Evolutionary conservation across 176 grass and related monocot species (phyloP).

Genomic region (Ensete ventricosum): DNA sequence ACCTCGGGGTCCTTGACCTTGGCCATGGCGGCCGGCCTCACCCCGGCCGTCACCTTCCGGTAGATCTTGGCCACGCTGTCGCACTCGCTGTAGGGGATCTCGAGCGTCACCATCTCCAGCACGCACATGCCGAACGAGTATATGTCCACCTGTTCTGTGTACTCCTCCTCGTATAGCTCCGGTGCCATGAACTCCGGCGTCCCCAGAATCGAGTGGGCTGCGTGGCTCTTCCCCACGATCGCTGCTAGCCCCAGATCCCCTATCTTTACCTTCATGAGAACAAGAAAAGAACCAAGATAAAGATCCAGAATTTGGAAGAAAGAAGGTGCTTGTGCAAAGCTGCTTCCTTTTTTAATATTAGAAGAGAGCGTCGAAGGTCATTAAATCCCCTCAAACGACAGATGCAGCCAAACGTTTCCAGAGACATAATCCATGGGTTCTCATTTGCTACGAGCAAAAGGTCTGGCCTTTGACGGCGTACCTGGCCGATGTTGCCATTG

Average conservation of each 20-base stretch:
- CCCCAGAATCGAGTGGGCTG: slow-evolving; percentile 78
- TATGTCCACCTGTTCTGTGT: slow-evolving; percentile 93
- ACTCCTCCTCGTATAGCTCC: slow-evolving; percentile 85
- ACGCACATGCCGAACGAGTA: slow-evolving; percentile 97
- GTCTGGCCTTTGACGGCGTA: neutral
- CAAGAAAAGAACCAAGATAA: too few species aligned
- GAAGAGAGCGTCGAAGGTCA: too few species aligned
- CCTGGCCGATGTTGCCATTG: slow-evolving; percentile 96
- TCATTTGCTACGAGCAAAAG: too few species aligned
- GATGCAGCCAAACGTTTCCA: neutral
- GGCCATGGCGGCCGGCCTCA: slow-evolving; percentile 38
- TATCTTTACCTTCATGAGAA: slow-evolving; percentile 61
- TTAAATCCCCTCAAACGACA: neutral
- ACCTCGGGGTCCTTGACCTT: slow-evolving; percentile 60
- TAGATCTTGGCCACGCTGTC: slow-evolving; percentile 70
- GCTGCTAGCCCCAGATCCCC: slow-evolving; percentile 82
- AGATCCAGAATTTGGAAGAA: neutral
- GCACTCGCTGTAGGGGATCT: slow-evolving; percentile 85
- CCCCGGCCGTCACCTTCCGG: slow-evolving; percentile 46
- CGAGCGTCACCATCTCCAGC: slow-evolving; percentile 90
- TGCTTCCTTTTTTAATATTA: too few species aligned
- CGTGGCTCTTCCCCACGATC: slow-evolving; percentile 72
- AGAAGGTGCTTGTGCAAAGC: neutral
- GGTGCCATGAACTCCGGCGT: slow-evolving; percentile 99
- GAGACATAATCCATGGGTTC: neutral